Percentiles rank a stretch among this genome's conserved stretches.
phyloP scores from a whole-genome alignment of 2,329 filamentous ascomycete species.

The Arthroderma sp. region DNA sequence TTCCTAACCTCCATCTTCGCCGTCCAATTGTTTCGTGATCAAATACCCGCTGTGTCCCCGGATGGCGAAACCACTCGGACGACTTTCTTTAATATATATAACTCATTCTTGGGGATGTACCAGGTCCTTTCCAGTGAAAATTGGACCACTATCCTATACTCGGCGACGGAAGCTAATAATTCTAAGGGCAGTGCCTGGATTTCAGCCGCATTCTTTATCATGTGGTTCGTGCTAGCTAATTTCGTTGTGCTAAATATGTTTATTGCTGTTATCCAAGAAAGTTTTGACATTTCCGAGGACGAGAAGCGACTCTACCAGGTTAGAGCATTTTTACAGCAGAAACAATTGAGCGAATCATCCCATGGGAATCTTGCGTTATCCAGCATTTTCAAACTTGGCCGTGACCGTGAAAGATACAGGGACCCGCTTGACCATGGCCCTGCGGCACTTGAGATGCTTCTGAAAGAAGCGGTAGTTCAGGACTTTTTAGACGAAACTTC shows the following conservation, averaged over 20 bases:
- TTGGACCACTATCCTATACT: slow-evolving; percentile 83
- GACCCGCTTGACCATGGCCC: slow-evolving; percentile 88
- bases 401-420: slow-evolving; percentile 49
- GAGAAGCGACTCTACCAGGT: slow-evolving; percentile 96
- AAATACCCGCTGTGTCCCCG: slow-evolving; percentile 55
- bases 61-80: slow-evolving; percentile 53
- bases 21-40: slow-evolving; percentile 79
- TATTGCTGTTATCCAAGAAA: slow-evolving; percentile 99
- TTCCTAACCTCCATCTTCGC: slow-evolving; percentile 91
- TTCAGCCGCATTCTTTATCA: slow-evolving; percentile 75
- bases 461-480: slow-evolving; percentile 88
- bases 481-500: slow-evolving; percentile 76
- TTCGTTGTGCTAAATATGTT: slow-evolving; percentile 99
- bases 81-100: slow-evolving; percentile 83
- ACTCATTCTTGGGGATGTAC: slow-evolving; percentile 96
- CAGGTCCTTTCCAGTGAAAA: slow-evolving; percentile 92
- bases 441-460: slow-evolving; percentile 85
- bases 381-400: slow-evolving; percentile 53
- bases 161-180: slow-evolving; percentile 58
- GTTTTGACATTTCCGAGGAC: slow-evolving; percentile 96
- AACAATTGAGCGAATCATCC: slow-evolving; percentile 60
- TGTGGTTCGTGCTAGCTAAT: slow-evolving; percentile 92
- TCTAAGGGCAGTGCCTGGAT: slow-evolving; percentile 72
- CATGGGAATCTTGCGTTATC: slow-evolving; percentile 65
- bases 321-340: slow-evolving; percentile 82